Conservation (phyloP, 768 basidiomycete genomes). For the Cyclocybe cylindracea region DNA sequence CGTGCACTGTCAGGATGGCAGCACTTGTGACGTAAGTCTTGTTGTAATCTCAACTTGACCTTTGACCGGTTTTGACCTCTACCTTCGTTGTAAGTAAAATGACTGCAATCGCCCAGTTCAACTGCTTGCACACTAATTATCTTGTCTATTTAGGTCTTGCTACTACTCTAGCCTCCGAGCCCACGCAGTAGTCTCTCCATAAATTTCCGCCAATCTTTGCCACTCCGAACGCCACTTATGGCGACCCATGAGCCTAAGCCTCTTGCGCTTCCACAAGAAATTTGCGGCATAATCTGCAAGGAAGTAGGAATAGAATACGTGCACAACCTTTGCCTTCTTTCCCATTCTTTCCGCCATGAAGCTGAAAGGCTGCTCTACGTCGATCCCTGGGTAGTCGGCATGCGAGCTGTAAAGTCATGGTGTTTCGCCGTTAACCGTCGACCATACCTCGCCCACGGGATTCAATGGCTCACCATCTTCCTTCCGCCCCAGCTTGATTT, state of each 20-base stretch:
- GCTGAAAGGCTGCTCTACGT: conserved; percentile 24
- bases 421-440: conserved; percentile 15
- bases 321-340: conserved; percentile 18
- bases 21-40: too few relatives aligned
- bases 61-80: too few relatives aligned
- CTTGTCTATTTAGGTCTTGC: too few relatives aligned
- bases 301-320: conserved; percentile 13
- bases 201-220: too few relatives aligned
- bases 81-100: too few relatives aligned
- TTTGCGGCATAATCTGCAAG: conserved; percentile 23
- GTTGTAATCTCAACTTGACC: too few relatives aligned
- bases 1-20: too few relatives aligned
- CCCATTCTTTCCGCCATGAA: conserved; percentile 21
- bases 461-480: conserved; percentile 11
- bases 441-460: conserved; percentile 16
- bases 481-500: conserved; percentile 20
- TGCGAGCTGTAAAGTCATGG: conserved; percentile 19
- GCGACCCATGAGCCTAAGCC: not conserved
- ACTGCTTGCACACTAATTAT: too few relatives aligned
- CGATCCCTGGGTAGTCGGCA: conserved; percentile 9
- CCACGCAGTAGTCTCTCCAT: too few relatives aligned
- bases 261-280: conserved; percentile 18
- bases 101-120: too few relatives aligned
- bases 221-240: too few relatives aligned
- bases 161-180: too few relatives aligned